Evolutionary conservation across 495 filamentous ascomycete species (phyloP).

Genomic region (Lentithecium fluviatile): DNA sequence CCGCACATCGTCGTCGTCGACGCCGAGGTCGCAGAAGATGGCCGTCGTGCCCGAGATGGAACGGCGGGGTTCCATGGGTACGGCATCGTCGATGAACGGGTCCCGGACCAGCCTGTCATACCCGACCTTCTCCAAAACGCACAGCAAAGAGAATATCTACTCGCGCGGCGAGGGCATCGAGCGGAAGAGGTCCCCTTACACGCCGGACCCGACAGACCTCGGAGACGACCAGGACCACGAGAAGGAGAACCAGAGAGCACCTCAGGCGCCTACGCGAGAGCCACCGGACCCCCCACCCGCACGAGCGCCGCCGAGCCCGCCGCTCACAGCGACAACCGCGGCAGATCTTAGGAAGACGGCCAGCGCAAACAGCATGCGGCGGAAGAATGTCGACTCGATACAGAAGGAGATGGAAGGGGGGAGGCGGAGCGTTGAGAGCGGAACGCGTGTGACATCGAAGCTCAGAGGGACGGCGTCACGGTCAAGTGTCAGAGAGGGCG

Average conservation of each 20-base stretch:
- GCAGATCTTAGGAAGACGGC: slow-evolving; percentile 51
- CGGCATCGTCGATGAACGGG: slow-evolving; percentile 31
- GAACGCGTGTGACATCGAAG: slow-evolving; percentile 29
- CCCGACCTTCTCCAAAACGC: slow-evolving; percentile 81
- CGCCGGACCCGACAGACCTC: slow-evolving; percentile 77
- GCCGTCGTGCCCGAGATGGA: slow-evolving; percentile 47
- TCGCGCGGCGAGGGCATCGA: slow-evolving; percentile 57
- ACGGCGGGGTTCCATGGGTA: slow-evolving; percentile 34
- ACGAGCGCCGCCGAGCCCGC: slow-evolving; percentile 59
- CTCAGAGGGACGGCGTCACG: slow-evolving; percentile 42
- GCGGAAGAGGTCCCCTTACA: slow-evolving; percentile 58
- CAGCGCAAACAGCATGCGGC: slow-evolving; percentile 46
- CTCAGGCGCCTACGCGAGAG: neutral
- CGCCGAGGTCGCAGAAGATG: slow-evolving; percentile 24
- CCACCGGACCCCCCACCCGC: neutral
- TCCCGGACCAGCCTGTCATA: slow-evolving; percentile 68
- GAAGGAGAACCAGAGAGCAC: slow-evolving; percentile 15
- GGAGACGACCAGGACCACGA: slow-evolving; percentile 49
- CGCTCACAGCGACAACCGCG: slow-evolving; percentile 59
- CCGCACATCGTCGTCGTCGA: slow-evolving; percentile 18
- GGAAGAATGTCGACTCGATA: slow-evolving; percentile 38
- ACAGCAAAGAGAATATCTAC: slow-evolving; percentile 77
- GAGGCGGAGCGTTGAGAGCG: slow-evolving; percentile 42
- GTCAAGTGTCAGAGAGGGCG: slow-evolving; percentile 37
- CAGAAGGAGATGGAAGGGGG: slow-evolving; percentile 47